Conservation (phyloP, 306 rosid species). For the Bauhinia variegata region DNA sequence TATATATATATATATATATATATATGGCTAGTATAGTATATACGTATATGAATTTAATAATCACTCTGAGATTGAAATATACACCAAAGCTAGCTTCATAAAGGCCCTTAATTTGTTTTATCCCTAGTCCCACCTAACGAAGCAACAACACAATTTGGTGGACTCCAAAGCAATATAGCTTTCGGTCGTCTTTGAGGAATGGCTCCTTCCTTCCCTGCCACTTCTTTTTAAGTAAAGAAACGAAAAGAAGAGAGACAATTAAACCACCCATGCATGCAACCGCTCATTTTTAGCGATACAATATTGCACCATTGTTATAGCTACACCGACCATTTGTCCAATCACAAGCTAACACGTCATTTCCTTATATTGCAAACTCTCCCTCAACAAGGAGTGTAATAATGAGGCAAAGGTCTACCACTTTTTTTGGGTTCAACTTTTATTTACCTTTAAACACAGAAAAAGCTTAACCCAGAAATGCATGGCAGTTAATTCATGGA, state of each 20-base stretch:
- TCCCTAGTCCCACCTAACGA: constrained; percentile 24
- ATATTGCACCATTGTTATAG: background rate
- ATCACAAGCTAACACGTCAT: background rate
- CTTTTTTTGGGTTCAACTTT: too few species aligned
- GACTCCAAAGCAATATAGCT: constrained; percentile 30
- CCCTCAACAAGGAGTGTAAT: too few species aligned
- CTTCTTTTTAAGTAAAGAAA: constrained; percentile 19
- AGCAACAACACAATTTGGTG: constrained; percentile 17
- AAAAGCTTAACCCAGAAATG: too few species aligned
- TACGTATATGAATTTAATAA: constrained; percentile 4
- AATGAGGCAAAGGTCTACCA: too few species aligned
- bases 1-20: too few species aligned
- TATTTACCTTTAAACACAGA: too few species aligned
- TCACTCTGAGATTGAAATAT: background rate
- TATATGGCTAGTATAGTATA: background rate
- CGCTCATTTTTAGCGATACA: background rate
- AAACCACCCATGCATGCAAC: constrained; percentile 31
- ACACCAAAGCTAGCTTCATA: constrained; percentile 21
- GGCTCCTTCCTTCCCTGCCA: constrained; percentile 26
- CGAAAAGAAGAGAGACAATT: constrained; percentile 27
- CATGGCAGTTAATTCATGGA: too few species aligned
- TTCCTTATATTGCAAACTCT: too few species aligned
- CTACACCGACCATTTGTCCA: background rate
- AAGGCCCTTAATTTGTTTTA: background rate
- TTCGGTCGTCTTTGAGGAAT: constrained; percentile 34